Evolutionary conservation across 1,139 yeast genomes (phyloP).

Genomic region (Hansenula anomala): DNA sequence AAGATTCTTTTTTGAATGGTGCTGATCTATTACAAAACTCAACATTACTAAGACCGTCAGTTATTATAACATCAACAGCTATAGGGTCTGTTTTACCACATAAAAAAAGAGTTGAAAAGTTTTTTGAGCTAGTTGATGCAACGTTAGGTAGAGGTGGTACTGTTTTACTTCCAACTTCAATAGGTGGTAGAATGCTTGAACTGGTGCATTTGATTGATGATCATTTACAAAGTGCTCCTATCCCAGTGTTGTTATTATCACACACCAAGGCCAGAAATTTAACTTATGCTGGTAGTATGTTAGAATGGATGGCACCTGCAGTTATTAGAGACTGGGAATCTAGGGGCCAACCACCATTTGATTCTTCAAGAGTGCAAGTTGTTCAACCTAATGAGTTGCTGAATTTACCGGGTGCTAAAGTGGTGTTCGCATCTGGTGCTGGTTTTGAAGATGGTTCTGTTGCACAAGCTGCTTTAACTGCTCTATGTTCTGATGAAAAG

Average conservation of each 20-base stretch:
- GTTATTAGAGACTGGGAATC: conserved; percentile 80
- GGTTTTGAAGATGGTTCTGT: conserved; percentile 63
- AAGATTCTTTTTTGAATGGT: conserved; percentile 76
- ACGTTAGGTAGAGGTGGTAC: conserved; percentile 71
- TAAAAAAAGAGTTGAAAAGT: conserved; percentile 58
- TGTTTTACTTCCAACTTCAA: conserved; percentile 75
- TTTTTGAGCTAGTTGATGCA: conserved; percentile 58
- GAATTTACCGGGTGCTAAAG: conserved; percentile 64
- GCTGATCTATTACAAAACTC: conserved; percentile 70
- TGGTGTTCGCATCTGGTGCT: conserved; percentile 76
- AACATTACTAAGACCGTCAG: conserved; percentile 73
- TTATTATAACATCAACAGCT: conserved; percentile 73
- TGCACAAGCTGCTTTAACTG: conserved; percentile 51
- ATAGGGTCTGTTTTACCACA: conserved; percentile 66
- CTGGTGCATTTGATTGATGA: conserved; percentile 65
- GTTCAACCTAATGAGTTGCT: conserved; percentile 55
- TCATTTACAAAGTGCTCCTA: conserved; percentile 30
- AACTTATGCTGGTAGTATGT: conserved; percentile 79
- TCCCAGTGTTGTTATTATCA: conserved; percentile 72
- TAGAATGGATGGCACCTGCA: conserved; percentile 92
- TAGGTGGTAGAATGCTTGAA: conserved; percentile 83
- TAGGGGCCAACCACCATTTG: conserved; percentile 63
- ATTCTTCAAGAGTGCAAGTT: conserved; percentile 57
- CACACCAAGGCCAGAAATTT: conserved; percentile 77
- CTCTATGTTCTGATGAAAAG: conserved; percentile 57